Conservation (phyloP, 768 basidiomycete genomes). For the Mycena alexandri region DNA sequence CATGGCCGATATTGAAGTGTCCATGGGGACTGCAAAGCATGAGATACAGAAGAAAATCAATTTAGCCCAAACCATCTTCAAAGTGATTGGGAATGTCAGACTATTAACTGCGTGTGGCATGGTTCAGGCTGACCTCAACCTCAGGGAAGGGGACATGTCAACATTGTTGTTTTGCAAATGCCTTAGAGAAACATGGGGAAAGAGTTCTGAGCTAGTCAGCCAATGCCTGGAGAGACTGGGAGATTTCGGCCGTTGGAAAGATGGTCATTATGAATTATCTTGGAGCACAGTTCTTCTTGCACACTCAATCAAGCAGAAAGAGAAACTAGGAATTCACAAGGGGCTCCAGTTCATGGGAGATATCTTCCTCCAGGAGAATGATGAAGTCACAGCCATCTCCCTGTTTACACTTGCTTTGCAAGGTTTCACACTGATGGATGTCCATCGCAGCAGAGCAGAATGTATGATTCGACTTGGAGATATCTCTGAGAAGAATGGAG, state of each 20-base stretch:
- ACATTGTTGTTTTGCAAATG: not conserved
- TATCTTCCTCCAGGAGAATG: not conserved
- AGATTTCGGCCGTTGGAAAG: not conserved
- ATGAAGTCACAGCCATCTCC: not conserved
- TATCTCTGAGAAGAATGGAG: not conserved
- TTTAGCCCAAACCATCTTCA: not conserved
- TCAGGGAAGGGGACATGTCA: not conserved
- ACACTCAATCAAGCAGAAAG: not conserved
- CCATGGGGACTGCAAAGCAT: not conserved
- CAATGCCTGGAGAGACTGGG: not conserved
- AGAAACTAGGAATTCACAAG: not conserved
- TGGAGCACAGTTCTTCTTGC: not conserved
- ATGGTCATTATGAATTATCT: not conserved
- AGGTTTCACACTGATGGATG: conserved; percentile 1
- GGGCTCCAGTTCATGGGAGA: not conserved
- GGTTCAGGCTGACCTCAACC: not conserved
- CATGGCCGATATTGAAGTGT: not conserved
- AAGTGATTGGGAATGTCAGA: too few species aligned
- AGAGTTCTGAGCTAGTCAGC: not conserved
- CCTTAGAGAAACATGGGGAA: not conserved
- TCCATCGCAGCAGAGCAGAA: not conserved
- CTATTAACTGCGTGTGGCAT: not conserved
- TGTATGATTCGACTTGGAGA: not conserved
- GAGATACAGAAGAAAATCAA: not conserved
- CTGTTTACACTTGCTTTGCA: not conserved